Evolutionary conservation across 768 basidiomycete genomes (phyloP).

Genomic region (Rhodosporidiobolus odoratus): DNA sequence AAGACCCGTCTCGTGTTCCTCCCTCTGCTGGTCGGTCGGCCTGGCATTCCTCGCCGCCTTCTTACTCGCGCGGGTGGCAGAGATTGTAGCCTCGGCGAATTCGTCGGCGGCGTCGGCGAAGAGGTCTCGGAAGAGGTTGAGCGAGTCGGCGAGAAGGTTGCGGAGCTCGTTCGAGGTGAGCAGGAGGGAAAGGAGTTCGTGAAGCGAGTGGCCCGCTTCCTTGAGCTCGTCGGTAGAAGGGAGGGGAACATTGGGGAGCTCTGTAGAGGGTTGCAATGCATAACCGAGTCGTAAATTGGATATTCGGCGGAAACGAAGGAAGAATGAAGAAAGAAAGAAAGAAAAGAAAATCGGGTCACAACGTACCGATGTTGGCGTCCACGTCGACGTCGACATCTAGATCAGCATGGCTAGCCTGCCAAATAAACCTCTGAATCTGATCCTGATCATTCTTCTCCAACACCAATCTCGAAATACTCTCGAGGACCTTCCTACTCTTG

Average conservation of each 20-base stretch:
- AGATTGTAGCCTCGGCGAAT: constrained; percentile 43
- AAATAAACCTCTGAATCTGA: constrained; percentile 43
- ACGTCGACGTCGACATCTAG: constrained; percentile 46
- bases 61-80: constrained; percentile 31
- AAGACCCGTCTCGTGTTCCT: constrained; percentile 36
- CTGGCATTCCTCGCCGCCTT: constrained; percentile 44
- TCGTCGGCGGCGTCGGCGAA: constrained; percentile 48
- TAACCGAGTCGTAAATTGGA: constrained; percentile 5
- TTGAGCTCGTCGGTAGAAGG: constrained; percentile 41
- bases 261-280: constrained; percentile 36
- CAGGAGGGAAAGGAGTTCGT: constrained; percentile 46
- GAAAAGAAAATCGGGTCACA: background rate
- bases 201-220: constrained; percentile 41
- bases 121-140: constrained; percentile 47
- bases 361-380: constrained; percentile 15
- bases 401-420: constrained; percentile 38
- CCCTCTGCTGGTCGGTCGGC: constrained; percentile 43
- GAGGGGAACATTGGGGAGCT: constrained; percentile 45
- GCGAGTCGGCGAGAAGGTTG: constrained; percentile 44
- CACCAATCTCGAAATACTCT: constrained; percentile 44
- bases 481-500: constrained; percentile 44
- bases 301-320: background rate
- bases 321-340: background rate
- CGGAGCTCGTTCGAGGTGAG: constrained; percentile 47
- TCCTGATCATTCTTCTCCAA: constrained; percentile 47